Percentiles rank a stretch among this genome's conserved stretches.
These are phyloP conservation scores for Pseudonitzschia multistriata DNA, from an alignment of 108 stramenopile species.

Conservation along the genomic window DNA sequence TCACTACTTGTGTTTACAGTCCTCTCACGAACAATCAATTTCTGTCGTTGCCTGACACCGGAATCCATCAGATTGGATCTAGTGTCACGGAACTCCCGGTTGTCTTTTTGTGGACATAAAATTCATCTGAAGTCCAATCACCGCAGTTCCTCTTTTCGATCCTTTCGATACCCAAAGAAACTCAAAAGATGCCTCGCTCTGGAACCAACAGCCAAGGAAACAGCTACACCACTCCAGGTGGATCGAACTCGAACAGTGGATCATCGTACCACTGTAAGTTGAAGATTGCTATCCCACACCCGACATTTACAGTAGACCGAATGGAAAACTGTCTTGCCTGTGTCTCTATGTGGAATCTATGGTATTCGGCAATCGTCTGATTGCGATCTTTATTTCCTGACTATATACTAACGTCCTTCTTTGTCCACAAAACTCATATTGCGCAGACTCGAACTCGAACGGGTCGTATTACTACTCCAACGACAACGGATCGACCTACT, in stretches of 20 bases:
- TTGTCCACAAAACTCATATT: background rate
- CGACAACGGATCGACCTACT: conserved; percentile 85
- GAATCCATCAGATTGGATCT: too few species aligned
- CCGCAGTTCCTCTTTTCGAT: too few species aligned
- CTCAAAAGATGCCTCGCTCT: conserved; percentile 28
- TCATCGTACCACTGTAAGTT: conserved; percentile 77
- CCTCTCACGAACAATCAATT: too few species aligned
- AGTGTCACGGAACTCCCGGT: too few species aligned
- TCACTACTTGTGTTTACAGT: too few species aligned
- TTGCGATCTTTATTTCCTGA: background rate
- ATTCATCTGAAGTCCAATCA: too few species aligned
- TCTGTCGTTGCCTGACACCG: too few species aligned
- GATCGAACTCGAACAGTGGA: conserved; percentile 64
- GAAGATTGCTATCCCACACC: too few species aligned
- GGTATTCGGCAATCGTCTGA: background rate
- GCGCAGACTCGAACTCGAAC: conserved; percentile 72
- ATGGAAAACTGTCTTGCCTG: background rate
- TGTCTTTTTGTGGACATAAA: too few species aligned
- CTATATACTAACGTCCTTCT: background rate
- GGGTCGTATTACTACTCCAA: conserved; percentile 84
- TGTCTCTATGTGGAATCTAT: background rate
- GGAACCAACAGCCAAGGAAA: conserved; percentile 87
- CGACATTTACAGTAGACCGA: too few species aligned
- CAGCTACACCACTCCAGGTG: conserved; percentile 82
- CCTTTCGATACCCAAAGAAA: too few species aligned